Evolutionary conservation across 495 filamentous ascomycete species (phyloP).

Genomic region (Xeromyces bisporus): DNA sequence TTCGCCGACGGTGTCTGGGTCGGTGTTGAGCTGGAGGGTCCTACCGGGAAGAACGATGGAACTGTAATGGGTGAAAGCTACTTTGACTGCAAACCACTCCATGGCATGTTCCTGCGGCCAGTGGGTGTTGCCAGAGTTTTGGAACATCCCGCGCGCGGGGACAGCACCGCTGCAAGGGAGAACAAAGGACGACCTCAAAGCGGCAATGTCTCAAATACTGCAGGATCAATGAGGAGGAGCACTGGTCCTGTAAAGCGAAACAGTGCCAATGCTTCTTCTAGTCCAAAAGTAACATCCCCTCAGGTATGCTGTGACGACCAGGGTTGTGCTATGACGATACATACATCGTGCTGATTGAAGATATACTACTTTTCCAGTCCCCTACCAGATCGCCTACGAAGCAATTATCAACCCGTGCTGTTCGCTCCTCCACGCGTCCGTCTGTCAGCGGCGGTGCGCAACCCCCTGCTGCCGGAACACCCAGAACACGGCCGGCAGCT

Average conservation of each 20-base stretch:
- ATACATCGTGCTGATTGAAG: constrained; percentile 3
- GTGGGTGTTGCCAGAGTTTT: constrained; percentile 39
- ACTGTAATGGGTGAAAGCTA: constrained; percentile 77
- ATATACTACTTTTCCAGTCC: constrained; percentile 36
- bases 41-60: constrained; percentile 89
- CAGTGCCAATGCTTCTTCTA: constrained; percentile 45
- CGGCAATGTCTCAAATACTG: constrained; percentile 12
- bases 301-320: constrained; percentile 38
- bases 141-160: constrained; percentile 33
- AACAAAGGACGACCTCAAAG: constrained; percentile 19
- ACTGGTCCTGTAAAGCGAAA: constrained; percentile 41
- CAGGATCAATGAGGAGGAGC: constrained; percentile 19
- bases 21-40: constrained; percentile 71
- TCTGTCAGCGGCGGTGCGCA: constrained; percentile 35
- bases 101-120: constrained; percentile 81
- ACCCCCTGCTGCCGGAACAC: constrained; percentile 20
- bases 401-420: constrained; percentile 36
- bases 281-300: constrained; percentile 32
- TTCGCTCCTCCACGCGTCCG: constrained; percentile 37
- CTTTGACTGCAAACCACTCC: constrained; percentile 63
- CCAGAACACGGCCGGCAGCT: constrained; percentile 37
- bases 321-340: neutral
- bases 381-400: constrained; percentile 72
- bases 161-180: constrained; percentile 17
- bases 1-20: constrained; percentile 79